These are phyloP conservation scores for Silene uniflora DNA, from an alignment of 148 eudicot genomes.

Conservation along the genomic window DNA sequence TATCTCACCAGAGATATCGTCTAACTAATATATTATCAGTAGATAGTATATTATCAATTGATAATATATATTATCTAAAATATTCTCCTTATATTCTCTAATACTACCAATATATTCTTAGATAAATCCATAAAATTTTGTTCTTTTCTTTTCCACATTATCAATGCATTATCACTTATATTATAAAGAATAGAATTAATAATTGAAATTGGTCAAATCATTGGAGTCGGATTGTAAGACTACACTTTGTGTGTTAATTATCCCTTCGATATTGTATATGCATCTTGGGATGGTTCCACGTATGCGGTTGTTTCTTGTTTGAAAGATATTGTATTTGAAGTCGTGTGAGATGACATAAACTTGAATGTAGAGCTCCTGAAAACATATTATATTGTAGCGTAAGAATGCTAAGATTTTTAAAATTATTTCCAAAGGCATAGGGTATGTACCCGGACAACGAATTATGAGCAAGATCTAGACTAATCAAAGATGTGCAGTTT, in stretches of 20 bases:
- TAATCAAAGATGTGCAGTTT: conserved; percentile 12
- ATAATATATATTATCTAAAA: too few relatives aligned
- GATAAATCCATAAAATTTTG: too few relatives aligned
- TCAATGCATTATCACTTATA: neutral
- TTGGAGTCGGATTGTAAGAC: too few relatives aligned
- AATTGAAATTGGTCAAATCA: neutral
- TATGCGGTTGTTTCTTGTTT: neutral
- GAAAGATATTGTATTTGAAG: conserved; percentile 21
- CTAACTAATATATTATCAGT: too few relatives aligned
- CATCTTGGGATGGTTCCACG: too few relatives aligned
- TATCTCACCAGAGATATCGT: too few relatives aligned
- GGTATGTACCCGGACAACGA: conserved; percentile 7
- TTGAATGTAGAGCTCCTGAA: conserved; percentile 4
- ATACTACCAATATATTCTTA: neutral
- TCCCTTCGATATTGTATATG: neutral
- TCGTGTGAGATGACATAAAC: neutral
- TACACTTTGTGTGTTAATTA: neutral
- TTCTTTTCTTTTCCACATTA: conserved; percentile 19
- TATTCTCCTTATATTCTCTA: too few relatives aligned
- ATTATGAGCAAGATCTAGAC: conserved; percentile 14
- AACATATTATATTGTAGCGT: conserved; percentile 6
- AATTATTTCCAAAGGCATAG: neutral
- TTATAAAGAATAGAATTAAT: too few relatives aligned
- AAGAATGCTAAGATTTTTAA: neutral
- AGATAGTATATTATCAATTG: too few relatives aligned